These are phyloP conservation scores for Russula compacta DNA, from an alignment of 768 basidiomycete species.

Conservation along the genomic window DNA sequence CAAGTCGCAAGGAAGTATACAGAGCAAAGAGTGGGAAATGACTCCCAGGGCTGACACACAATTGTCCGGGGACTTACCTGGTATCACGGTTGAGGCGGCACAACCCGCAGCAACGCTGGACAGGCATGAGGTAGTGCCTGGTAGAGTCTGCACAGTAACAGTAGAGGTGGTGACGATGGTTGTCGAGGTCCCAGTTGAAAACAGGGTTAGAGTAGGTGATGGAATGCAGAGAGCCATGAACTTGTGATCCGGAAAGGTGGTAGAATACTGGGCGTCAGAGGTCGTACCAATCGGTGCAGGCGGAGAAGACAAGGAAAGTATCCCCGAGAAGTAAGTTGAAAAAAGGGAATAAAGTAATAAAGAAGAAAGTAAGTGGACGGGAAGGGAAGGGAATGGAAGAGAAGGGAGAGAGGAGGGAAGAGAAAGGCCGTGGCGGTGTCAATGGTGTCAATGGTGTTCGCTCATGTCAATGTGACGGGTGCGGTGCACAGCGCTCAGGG, in stretches of 20 bases:
- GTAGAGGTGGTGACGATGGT: slow-evolving; percentile 9
- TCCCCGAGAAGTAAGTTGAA: not conserved
- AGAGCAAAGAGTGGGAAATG: too few relatives aligned
- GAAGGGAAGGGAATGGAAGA: not conserved
- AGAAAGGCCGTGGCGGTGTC: slow-evolving; percentile 5
- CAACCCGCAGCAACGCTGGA: too few relatives aligned
- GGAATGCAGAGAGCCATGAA: slow-evolving; percentile 13
- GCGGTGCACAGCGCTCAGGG: not conserved
- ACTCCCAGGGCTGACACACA: not conserved
- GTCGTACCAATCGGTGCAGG: not conserved
- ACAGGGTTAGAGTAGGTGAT: slow-evolving; percentile 14
- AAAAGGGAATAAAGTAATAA: not conserved
- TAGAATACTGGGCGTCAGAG: not conserved
- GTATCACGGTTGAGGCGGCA: too few relatives aligned
- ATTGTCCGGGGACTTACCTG: slow-evolving; percentile 5
- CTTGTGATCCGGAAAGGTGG: not conserved
- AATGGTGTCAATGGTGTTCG: not conserved
- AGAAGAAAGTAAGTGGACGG: not conserved
- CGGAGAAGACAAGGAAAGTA: too few relatives aligned
- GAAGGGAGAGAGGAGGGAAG: too few relatives aligned
- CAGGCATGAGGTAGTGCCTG: not conserved
- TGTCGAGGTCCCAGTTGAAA: slow-evolving; percentile 12
- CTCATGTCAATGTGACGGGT: not conserved
- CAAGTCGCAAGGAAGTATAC: not conserved
- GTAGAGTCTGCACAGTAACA: slow-evolving; percentile 6